Evolutionary conservation across 495 filamentous ascomycete genomes (phyloP), one percentile per base, ranked within the genome.

Genomic region (Stereocaulon alpinum): DNA sequence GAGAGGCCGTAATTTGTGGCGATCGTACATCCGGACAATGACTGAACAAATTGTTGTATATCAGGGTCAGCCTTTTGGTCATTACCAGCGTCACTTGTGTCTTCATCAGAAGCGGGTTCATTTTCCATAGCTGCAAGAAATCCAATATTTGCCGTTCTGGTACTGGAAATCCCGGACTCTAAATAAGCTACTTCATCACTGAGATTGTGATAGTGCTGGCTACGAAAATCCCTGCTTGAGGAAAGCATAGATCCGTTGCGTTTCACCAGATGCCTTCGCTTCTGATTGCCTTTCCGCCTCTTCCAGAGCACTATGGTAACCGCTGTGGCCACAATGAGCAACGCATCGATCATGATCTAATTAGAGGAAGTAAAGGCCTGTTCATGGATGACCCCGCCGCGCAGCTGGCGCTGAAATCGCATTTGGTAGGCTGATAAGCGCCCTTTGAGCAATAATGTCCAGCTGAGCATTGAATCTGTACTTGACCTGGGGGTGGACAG

Each of bases 1-100:
- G 72, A 74, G 34, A 82, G 64, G 14, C 79, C 80, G 63, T 81
- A 75, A 20, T 74, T 70, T 1, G 72, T 66, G 4, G 75, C 73
- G 30, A 74, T 73, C 9, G 77, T 80, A 29, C 72, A 73, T 65
- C 70, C 74, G 18, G 72, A 70, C 69, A 80, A 75, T 0, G 73
- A 79, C 29, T 75, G 69, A 41, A 82, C 73, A 58, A 81, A 82
- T 3, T 71, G 68, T 34, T 72, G 66, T 18, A 75, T 64, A 61
- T 76, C 65, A 1, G 70, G n/a, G 56, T 67, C 7, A 71, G 69
- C 20, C 63, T 55, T 10, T 67, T 73, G 66, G 5, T 69, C 62
- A 17, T 62, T 50, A 14, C 63, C 55, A 70, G 61, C 14, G 68
- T 67, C 4, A 71, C 70, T 67, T n/a, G 68, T 66, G 51, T 74